Evolutionary conservation across 2,329 filamentous ascomycete genomes (phyloP).

Genomic region (Colletotrichum sp.): DNA sequence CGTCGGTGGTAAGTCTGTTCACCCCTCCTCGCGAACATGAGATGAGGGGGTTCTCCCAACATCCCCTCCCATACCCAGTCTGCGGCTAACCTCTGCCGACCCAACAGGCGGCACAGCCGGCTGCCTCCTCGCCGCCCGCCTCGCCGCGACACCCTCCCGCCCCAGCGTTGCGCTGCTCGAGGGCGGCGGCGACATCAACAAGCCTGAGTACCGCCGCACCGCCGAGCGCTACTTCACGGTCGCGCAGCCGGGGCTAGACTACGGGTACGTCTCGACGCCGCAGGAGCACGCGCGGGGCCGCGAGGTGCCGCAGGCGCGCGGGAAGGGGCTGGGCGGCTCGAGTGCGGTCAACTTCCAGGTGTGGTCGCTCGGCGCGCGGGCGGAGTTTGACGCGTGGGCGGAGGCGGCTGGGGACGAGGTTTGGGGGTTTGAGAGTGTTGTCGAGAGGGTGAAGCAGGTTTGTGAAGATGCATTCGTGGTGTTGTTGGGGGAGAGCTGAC

Average conservation of each 20-base stretch:
- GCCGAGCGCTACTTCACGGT: slow-evolving; percentile 57
- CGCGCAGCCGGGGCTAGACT: slow-evolving; percentile 53
- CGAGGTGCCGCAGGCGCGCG: slow-evolving; percentile 53
- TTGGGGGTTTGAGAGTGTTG: slow-evolving; percentile 31
- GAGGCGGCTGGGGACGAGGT: slow-evolving; percentile 56
- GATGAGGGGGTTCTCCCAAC: background rate
- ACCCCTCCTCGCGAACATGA: background rate
- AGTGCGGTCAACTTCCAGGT: slow-evolving; percentile 61
- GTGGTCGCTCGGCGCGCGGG: slow-evolving; percentile 58
- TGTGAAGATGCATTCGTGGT: rapidly evolving
- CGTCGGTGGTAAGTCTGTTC: slow-evolving; percentile 33
- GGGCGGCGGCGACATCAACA: slow-evolving; percentile 56
- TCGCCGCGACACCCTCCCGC: slow-evolving; percentile 49
- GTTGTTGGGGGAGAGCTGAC: background rate
- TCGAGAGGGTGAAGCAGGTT: background rate
- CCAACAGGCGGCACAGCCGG: slow-evolving; percentile 63
- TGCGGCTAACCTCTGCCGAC: background rate
- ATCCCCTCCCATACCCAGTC: background rate
- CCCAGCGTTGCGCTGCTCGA: slow-evolving; percentile 66
- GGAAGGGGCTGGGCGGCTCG: slow-evolving; percentile 55
- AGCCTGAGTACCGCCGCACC: slow-evolving; percentile 52
- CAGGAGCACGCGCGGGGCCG: slow-evolving; percentile 48
- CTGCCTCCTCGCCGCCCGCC: slow-evolving; percentile 55
- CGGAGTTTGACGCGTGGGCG: slow-evolving; percentile 69
- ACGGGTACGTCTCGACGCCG: slow-evolving; percentile 54